phyloP scores from a whole-genome alignment of 768 basidiomycete genomes.

The Termitomyces eurrhizus region DNA sequence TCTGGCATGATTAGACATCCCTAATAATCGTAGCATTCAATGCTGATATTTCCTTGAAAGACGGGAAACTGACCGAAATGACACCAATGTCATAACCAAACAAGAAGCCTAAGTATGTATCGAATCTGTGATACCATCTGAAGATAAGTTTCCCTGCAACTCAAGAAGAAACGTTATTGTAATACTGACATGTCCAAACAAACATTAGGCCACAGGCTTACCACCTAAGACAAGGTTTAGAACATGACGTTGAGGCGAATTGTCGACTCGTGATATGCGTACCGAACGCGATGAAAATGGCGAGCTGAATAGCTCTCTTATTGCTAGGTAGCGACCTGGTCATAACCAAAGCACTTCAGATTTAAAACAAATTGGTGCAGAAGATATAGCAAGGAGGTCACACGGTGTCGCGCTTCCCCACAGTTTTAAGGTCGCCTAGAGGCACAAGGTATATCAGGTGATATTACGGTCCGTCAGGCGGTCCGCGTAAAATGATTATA shows the following conservation, averaged over 20 bases:
- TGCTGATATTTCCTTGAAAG: neutral
- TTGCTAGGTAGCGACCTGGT: constrained; percentile 54
- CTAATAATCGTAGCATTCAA: constrained; percentile 24
- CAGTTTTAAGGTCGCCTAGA: constrained; percentile 14
- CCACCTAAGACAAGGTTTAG: constrained; percentile 14
- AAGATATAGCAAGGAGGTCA: constrained; percentile 20
- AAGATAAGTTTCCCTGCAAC: neutral
- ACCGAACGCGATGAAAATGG: constrained; percentile 74
- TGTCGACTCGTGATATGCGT: constrained; percentile 19
- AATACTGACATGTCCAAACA: neutral
- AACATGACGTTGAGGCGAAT: neutral
- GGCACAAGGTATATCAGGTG: constrained; percentile 14
- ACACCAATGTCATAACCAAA: constrained; percentile 80
- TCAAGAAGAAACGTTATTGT: neutral
- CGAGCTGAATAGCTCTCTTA: constrained; percentile 57
- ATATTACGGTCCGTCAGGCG: constrained; percentile 18
- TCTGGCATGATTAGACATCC: constrained; percentile 81
- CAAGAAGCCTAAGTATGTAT: constrained; percentile 43
- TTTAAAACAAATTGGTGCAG: constrained; percentile 13
- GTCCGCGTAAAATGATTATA: constrained; percentile 10
- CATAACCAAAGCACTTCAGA: constrained; percentile 15
- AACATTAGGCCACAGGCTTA: constrained; percentile 2
- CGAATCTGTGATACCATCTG: neutral
- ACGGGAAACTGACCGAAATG: constrained; percentile 48
- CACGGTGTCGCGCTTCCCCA: constrained; percentile 1